phyloP scores from a whole-genome alignment of 371 early-diverging fungal species.

The Gilbertella persicaria region DNA sequence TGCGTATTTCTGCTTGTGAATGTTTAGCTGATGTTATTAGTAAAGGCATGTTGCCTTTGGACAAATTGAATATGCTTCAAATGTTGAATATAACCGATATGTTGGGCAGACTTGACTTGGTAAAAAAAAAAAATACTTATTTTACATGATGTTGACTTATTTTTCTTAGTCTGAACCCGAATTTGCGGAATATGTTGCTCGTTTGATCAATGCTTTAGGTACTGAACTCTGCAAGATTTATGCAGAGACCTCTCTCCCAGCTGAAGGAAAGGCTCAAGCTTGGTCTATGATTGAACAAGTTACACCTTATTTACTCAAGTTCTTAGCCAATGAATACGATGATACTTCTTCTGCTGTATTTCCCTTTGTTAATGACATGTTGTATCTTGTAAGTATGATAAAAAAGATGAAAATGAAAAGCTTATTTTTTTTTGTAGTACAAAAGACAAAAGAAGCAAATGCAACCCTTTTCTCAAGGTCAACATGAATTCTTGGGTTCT shows the following conservation, averaged over 20 bases:
- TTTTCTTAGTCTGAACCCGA: constrained; percentile 62
- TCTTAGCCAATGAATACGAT: constrained; percentile 80
- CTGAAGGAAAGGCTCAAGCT: constrained; percentile 42
- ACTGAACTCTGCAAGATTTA: constrained; percentile 82
- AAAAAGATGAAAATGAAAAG: not conserved
- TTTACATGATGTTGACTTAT: not conserved
- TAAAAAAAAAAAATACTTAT: constrained; percentile 12
- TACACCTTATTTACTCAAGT: constrained; percentile 70
- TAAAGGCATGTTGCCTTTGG: constrained; percentile 91
- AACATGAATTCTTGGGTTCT: constrained; percentile 68
- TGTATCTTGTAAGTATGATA: constrained; percentile 54
- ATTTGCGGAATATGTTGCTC: constrained; percentile 82
- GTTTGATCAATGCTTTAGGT: constrained; percentile 80
- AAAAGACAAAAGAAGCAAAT: constrained; percentile 72
- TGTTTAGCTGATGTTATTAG: constrained; percentile 82
- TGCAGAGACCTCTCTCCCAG: constrained; percentile 52
- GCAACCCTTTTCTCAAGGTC: constrained; percentile 59
- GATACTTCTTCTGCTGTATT: constrained; percentile 81
- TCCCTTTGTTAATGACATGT: constrained; percentile 67
- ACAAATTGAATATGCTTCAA: constrained; percentile 86
- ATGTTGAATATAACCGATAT: constrained; percentile 73
- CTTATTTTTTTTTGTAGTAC: constrained; percentile 35
- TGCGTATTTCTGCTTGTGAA: constrained; percentile 77
- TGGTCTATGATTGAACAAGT: constrained; percentile 62
- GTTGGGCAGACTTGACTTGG: constrained; percentile 57